phyloP scores from a whole-genome alignment of 2,329 filamentous ascomycete species.

The Fusarium sambucinum region DNA sequence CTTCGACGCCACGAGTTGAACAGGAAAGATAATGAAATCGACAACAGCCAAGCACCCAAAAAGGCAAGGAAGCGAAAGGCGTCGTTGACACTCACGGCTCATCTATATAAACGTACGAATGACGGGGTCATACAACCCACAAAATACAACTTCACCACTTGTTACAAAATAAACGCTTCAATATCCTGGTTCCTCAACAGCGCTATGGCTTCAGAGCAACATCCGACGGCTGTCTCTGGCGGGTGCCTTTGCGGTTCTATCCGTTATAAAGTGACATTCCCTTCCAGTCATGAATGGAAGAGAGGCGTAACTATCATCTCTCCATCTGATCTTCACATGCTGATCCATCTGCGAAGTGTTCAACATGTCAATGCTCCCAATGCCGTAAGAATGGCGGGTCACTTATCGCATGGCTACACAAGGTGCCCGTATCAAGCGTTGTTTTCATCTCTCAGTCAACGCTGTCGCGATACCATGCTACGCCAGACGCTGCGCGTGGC shows the following conservation, averaged over 20 bases:
- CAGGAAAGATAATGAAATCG: slow-evolving; percentile 8
- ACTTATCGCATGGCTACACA: slow-evolving; percentile 59
- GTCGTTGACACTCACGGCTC: slow-evolving; percentile 45
- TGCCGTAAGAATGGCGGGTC: slow-evolving; percentile 65
- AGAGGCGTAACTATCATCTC: slow-evolving; percentile 46
- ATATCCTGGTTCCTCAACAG: background rate
- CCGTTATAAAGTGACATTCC: slow-evolving; percentile 62
- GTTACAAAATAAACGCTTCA: background rate
- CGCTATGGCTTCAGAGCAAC: slow-evolving; percentile 42
- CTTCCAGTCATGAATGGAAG: slow-evolving; percentile 59
- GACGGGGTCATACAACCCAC: slow-evolving; percentile 11
- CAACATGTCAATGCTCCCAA: slow-evolving; percentile 67
- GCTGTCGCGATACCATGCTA: slow-evolving; percentile 57
- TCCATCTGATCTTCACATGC: background rate
- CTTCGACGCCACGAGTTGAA: slow-evolving; percentile 23
- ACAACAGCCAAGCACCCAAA: background rate
- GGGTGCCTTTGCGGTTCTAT: slow-evolving; percentile 65
- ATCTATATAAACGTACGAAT: slow-evolving; percentile 30
- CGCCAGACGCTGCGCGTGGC: slow-evolving; percentile 55
- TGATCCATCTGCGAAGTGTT: slow-evolving; percentile 49
- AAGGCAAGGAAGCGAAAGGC: slow-evolving; percentile 41
- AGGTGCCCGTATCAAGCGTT: slow-evolving; percentile 53
- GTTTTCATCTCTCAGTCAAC: slow-evolving; percentile 51
- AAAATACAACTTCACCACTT: slow-evolving; percentile 4
- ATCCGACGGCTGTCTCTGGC: slow-evolving; percentile 58